Evolutionary conservation across 768 basidiomycete species (phyloP), one percentile per base, ranked within the genome.

Genomic region (Lentinula raphanica): DNA sequence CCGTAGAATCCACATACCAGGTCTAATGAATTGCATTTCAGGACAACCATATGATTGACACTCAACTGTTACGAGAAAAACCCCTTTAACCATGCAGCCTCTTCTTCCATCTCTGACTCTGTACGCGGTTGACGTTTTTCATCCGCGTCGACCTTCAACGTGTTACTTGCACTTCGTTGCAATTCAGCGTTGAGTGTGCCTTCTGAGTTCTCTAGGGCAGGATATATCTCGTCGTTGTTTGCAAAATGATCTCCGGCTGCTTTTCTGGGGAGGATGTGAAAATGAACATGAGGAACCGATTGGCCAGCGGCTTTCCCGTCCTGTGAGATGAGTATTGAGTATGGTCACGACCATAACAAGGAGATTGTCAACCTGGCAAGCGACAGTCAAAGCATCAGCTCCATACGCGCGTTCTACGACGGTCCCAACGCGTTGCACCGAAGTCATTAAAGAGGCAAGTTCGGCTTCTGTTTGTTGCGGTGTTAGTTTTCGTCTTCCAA

Each of bases 241-340:
- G 82, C 75, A 67, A 90, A 92, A 21, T 71, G 74, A 70, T 92
- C 90, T 11, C 86, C 87, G 48, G 74, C 76, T 31, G 79, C 73
- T 66, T 86, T 86, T 2, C 96, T 85, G 21, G 97, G 97, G 4
- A 99, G 73, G 28, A 98, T 72, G 68, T 99, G 97, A 64, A 97
- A 88, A 71, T 99, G 97, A n/a, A 98, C 92, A 67, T 98, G 97
- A 1, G 92, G 85, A n/a, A 93, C 84, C 29, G 72, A 74, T 71
- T 89, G 87, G 0, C 94, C 94, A 1, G 94, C 90, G 13, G 89
- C 90, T 60, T 79, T 80, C 12, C 95, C 94, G 66, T 98, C 94
- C 91, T 94, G 64, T 13, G 21, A 21, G 25, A 31, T 7, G 42
- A 17, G 19, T 2, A 5, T 35, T 12, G 36, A 54, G 29, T 48